These are phyloP conservation scores for Cryphonectria japonica DNA, from an alignment of 2,329 filamentous ascomycete genomes.

Conservation along the genomic window DNA sequence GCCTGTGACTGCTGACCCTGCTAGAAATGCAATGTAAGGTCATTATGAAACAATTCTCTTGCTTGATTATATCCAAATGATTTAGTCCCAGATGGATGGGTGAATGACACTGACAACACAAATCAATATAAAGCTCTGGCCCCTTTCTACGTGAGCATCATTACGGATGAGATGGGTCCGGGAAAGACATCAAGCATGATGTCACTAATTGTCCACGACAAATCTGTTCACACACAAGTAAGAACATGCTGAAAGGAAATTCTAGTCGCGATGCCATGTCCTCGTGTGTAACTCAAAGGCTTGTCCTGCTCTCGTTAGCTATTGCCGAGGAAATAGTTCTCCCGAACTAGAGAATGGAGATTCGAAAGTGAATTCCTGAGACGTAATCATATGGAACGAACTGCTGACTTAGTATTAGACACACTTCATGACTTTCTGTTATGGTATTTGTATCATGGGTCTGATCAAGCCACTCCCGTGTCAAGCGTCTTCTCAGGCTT, in stretches of 20 bases:
- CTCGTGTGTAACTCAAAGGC: background rate
- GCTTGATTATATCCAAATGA: no score
- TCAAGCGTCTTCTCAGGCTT: background rate
- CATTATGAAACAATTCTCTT: no score
- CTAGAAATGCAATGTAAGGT: no score
- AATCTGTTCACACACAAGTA: background rate
- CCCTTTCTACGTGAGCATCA: background rate
- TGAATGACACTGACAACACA: no score
- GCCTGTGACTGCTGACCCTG: no score
- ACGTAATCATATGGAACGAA: background rate
- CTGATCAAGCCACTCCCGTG: background rate
- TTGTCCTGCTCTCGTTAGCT: background rate
- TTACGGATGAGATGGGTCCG: background rate
- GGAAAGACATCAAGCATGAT: background rate
- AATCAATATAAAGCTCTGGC: no score
- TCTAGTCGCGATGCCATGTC: background rate
- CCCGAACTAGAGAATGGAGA: background rate
- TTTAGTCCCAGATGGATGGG: no score
- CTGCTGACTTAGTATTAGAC: background rate
- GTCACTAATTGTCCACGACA: background rate
- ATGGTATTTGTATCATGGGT: background rate
- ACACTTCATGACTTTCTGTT: background rate
- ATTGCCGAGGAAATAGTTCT: background rate
- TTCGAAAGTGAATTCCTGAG: background rate
- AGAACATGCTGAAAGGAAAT: background rate